Conservation (phyloP, 2,329 filamentous ascomycete genomes). For the Cladosporium sp. region DNA sequence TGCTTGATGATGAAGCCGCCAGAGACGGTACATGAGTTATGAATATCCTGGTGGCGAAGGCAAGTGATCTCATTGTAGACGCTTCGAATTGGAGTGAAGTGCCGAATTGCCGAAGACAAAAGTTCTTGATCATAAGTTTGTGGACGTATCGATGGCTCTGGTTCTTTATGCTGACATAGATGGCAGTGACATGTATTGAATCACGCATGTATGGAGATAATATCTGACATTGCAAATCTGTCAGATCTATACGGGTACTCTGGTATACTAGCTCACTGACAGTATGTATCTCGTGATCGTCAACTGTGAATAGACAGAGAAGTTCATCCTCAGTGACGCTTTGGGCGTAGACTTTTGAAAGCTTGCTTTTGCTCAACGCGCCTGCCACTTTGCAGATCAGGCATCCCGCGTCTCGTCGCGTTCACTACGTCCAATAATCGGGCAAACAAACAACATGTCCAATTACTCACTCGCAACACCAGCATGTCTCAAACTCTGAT, state of each 20-base stretch:
- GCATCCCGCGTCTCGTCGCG: not conserved
- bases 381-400: not conserved
- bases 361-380: not conserved
- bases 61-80: not conserved
- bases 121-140: not conserved
- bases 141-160: not conserved
- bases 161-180: not conserved
- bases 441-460: not conserved
- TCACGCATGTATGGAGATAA: not conserved
- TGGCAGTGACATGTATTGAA: not conserved
- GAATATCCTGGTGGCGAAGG: not conserved
- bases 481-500: not conserved
- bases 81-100: not conserved
- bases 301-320: too few relatives aligned
- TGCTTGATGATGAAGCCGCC: not conserved
- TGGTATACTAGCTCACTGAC: too few relatives aligned
- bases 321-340: not conserved
- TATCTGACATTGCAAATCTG: too few relatives aligned
- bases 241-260: too few relatives aligned
- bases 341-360: not conserved
- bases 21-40: not conserved
- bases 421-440: not conserved
- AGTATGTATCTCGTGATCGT: too few relatives aligned
- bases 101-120: not conserved
- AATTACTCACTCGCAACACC: not conserved